Evolutionary conservation across 225 moss, liverwort and hornwort species (phyloP), one percentile per base, ranked within the genome.

Genomic region (Physcomitrellopsis africana): DNA sequence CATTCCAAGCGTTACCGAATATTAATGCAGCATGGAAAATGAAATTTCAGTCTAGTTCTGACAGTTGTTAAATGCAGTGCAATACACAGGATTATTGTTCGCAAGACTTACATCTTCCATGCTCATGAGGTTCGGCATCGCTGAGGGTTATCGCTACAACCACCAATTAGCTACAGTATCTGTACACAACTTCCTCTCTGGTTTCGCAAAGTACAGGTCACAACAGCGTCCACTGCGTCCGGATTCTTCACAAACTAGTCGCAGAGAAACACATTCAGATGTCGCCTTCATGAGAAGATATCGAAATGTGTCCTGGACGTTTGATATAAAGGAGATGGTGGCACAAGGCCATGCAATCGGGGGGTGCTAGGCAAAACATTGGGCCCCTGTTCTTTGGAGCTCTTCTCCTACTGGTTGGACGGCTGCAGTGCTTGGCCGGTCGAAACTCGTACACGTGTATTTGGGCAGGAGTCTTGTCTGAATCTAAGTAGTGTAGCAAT

Each of bases 71-170:
- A 1, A 24, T 24, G 24, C 1, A 43, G 2, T 10, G 8, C 11
- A 23, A 23, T 41, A n/a, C 51, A n/a, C 4, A 15, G 9, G 2
- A 73, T 10, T 11, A 0, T 23, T 11, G 3, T 1, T 13, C 0
- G 41, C 4, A 17, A 1, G 51, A 75, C 83, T 86, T 83, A 86
- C 86, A 72, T 86, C 86, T 73, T 86, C 86, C 86, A 86, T 86
- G 64, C 74, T 83, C 86, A 86, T 80, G 74, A 86, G 64, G 68
- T 64, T 86, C 74, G 86, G 5, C 86, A 86, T 86, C 77, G 77
- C 67, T 51, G 43, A 73, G 5, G 23, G 15, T 26, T n/a, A 59
- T 24, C 24, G 27, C 7, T 45, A n/a, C 45, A 32, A 16, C 8
- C 9, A 15, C n/a, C 60, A 46, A 22, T 1, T 11, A 27, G 47